Evolutionary conservation across 257 asterid species (phyloP), one percentile per base, ranked within the genome.

Genomic region (Fraxinus americana): DNA sequence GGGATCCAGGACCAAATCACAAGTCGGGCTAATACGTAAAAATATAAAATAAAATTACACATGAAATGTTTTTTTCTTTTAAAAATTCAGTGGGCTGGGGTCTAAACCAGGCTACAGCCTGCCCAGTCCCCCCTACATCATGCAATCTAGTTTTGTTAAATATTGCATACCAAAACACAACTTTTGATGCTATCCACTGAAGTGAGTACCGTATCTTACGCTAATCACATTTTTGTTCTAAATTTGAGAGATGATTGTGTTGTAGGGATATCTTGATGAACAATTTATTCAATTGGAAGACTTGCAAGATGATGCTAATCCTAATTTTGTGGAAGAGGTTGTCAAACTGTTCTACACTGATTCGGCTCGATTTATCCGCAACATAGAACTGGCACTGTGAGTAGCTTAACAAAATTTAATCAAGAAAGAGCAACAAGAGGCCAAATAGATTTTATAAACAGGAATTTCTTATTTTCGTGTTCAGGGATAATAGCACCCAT

Each of bases 291-390:
- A 90, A 80, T 77, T 91, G 74, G 97, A 93, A 86, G 97, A 91
- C 30, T 79, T 93, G 85, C 88, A 87, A 83, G 97, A 93, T 84
- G 98, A 91, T 79, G 90, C 85, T 32, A 93, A 91, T 78, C 96
- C 97, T 21, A 85, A 88, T 73, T 93, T 91, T 82, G 94, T 89
- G 70, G 97, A 91, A 84, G 98, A 91, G 84, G 92, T 90, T 29
- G 97, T 91, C 66, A 86, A 77, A 38, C 83, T 89, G 34, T 93
- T 85, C 50, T 93, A 85, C 86, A 65, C 78, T 14, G 93, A 91
- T 77, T 93, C 97, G 0, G 83, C 86, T 77, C 86, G 96, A 82
- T 77, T 90, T 61, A 81, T 91, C 79, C 87, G 87, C 67, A 93
- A 67, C 84, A 78, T 93, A 48, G 94, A 93, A 38, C 63, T 78